phyloP scores from a whole-genome alignment of 2,329 filamentous ascomycete species.

The Torrubiella hemipterigena region DNA sequence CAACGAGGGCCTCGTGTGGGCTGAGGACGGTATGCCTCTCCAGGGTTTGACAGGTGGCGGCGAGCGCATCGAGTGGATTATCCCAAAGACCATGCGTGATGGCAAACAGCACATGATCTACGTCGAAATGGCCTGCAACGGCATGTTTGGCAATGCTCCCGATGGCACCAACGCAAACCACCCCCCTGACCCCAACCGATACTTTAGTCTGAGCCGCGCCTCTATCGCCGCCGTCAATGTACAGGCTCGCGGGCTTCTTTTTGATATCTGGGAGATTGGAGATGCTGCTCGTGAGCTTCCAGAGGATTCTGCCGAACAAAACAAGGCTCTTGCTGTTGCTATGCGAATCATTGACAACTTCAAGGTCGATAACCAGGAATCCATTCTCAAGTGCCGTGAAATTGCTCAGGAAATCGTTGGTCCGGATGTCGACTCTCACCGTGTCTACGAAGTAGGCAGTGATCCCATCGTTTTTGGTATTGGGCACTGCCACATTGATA shows the following conservation, averaged over 20 bases:
- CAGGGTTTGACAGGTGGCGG: conserved; percentile 86
- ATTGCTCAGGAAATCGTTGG: conserved; percentile 79
- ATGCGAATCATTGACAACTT: conserved; percentile 88
- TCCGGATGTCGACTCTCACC: conserved; percentile 64
- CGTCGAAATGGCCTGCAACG: conserved; percentile 97
- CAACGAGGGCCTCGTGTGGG: conserved; percentile 93
- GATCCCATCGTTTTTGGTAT: conserved; percentile 75
- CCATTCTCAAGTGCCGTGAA: conserved; percentile 67
- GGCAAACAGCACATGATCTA: conserved; percentile 84
- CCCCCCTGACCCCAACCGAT: conserved; percentile 74
- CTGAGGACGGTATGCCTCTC: conserved; percentile 74
- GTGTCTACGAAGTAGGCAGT: conserved; percentile 69
- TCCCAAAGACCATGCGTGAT: conserved; percentile 71
- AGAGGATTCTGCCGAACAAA: conserved; percentile 75
- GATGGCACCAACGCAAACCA: conserved; percentile 71
- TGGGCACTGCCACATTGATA: conserved; percentile 96
- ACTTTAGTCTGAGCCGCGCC: conserved; percentile 64
- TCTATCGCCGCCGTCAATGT: conserved; percentile 85
- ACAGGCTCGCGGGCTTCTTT: conserved; percentile 68
- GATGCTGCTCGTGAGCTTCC: conserved; percentile 91
- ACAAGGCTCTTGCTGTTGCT: conserved; percentile 70
- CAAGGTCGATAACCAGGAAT: conserved; percentile 66
- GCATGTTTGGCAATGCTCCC: conserved; percentile 90
- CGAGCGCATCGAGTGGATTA: conserved; percentile 82
- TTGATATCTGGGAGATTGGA: conserved; percentile 93